Percentiles rank a stretch among this genome's conserved stretches.
These are phyloP conservation scores for Rubia peregrina DNA, from an alignment of 305 asterid genomes.

Conservation along the genomic window DNA sequence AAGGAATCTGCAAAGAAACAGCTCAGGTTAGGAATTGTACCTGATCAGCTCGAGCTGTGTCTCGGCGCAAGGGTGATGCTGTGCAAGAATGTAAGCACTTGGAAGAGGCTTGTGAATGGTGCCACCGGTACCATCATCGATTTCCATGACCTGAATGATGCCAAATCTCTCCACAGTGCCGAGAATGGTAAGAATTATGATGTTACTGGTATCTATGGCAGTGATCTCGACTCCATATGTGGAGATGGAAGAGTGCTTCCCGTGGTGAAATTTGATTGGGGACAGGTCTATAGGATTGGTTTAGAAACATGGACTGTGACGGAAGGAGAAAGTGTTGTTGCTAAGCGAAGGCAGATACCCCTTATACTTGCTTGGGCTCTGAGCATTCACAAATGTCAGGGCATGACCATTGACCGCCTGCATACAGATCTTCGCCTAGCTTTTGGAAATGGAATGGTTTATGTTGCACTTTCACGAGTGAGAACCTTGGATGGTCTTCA, in stretches of 20 bases:
- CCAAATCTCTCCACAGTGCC: constrained; percentile 17
- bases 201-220: constrained; percentile 10
- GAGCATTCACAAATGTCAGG: constrained; percentile 82
- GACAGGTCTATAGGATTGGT: constrained; percentile 37
- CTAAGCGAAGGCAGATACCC: constrained; percentile 57
- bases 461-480: constrained; percentile 75
- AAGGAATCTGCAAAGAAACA: constrained; percentile 36
- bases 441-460: constrained; percentile 75
- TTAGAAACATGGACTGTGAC: constrained; percentile 49
- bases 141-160: constrained; percentile 14
- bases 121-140: constrained; percentile 56
- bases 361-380: constrained; percentile 73
- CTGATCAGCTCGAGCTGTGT: constrained; percentile 54
- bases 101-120: constrained; percentile 60
- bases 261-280: constrained; percentile 64
- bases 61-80: constrained; percentile 69
- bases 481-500: constrained; percentile 51
- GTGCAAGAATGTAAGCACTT: constrained; percentile 40
- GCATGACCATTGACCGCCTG: constrained; percentile 65
- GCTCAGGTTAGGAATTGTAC: constrained; percentile 63
- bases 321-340: constrained; percentile 53
- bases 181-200: neutral
- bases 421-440: constrained; percentile 51
- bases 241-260: constrained; percentile 46
- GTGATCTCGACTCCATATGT: constrained; percentile 26